Base-by-base conservation (phyloP, 2,329 filamentous ascomycete genomes). In the Purpureocillium takamizusanense region DNA sequence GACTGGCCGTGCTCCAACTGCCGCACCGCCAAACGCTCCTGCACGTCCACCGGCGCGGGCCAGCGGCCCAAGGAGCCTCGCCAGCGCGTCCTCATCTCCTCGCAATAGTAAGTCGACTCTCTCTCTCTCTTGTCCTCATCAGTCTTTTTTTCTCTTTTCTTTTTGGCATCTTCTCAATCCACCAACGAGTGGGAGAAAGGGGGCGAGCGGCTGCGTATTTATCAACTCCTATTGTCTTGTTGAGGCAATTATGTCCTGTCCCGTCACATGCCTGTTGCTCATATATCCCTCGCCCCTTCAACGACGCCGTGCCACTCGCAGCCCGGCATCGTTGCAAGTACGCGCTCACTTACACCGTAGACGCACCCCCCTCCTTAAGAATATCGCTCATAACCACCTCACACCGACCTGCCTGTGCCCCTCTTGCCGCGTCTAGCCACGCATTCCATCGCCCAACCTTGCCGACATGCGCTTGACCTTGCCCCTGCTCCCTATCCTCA, bases 1-100 rank as follows among this genome's bases (percentile, higher is more conserved):
- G 69, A 73, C 31, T 67, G 65, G 44, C 74, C 74, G 18, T 78
- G 74, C 51, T 70, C 72, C 37, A 77, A 76, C 48, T 78, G 74
- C 49, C 65, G 68, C 27, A 72, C 65, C 17, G 69, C 72, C 21
- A 69, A 67, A 44, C 62, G 73, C 8, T 50, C 61, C 11, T 78
- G 74, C 50, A 74, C 69, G 41, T 76, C 71, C 4, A 74, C 70
- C 1, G 72, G 73, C 4, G 58, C 63, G 11, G 69, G 69, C 7
- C 72, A 76, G 49, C 67, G 70, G 42, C 69, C 71, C 18, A 74
- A 70, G 51, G 72, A 76, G 49, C 59, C 63, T 33, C 63, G 72
- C 31, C 72, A 76, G 48, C 61, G 74, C 37, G 73, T 78, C 30
- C 60, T 78, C 44, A 77, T 78, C 42, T 76, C 74, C 3, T 73